Conservation (phyloP, 2,329 filamentous ascomycete species). For the Dactylellina sp. region DNA sequence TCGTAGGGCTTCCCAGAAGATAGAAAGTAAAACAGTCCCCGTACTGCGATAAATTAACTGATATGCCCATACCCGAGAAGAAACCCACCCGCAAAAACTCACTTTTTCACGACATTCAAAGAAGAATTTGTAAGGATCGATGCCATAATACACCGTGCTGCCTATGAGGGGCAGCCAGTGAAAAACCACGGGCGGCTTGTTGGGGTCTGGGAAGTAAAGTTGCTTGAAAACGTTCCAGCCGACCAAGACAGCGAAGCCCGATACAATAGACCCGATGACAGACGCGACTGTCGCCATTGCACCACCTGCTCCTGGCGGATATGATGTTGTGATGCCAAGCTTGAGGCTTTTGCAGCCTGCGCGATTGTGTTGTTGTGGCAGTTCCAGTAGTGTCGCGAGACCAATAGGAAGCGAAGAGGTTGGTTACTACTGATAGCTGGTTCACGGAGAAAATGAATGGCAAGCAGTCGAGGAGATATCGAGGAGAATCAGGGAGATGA, state of each 20-base stretch:
- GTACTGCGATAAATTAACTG: slow-evolving; percentile 63
- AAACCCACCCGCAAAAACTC: slow-evolving; percentile 56
- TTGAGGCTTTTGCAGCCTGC: no score
- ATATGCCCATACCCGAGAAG: not conserved
- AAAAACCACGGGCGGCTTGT: slow-evolving; percentile 83
- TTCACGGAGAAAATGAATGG: no score
- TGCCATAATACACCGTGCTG: slow-evolving; percentile 92
- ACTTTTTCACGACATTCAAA: slow-evolving; percentile 78
- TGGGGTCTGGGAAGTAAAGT: slow-evolving; percentile 81
- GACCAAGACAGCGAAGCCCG: slow-evolving; percentile 66
- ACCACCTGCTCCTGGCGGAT: not conserved
- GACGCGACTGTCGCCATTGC: slow-evolving; percentile 34
- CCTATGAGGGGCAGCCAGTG: slow-evolving; percentile 86
- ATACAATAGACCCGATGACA: slow-evolving; percentile 24
- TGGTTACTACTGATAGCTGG: no score
- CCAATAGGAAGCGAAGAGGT: no score
- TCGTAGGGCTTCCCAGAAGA: slow-evolving; percentile 68
- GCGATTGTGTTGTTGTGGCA: no score
- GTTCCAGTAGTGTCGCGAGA: no score
- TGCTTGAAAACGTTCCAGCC: slow-evolving; percentile 83
- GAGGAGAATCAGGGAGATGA: no score
- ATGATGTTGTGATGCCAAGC: no score
- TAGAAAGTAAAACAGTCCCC: slow-evolving; percentile 70
- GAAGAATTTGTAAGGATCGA: slow-evolving; percentile 93
- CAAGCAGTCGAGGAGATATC: no score